phyloP scores from a whole-genome alignment of 257 asterid species.

The Scutellaria baicalensis region DNA sequence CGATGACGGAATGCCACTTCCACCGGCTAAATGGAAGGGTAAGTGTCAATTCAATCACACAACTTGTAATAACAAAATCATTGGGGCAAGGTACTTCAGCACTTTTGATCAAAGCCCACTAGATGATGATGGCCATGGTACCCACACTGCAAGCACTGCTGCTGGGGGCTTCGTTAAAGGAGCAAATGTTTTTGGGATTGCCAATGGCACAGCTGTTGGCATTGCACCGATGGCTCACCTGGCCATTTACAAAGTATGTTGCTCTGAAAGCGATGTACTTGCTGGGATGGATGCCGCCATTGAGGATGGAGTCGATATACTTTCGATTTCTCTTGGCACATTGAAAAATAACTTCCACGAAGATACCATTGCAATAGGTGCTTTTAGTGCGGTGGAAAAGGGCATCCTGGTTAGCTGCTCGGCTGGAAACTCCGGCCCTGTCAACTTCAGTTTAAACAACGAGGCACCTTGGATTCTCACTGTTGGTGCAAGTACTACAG shows the following conservation, averaged over 20 bases:
- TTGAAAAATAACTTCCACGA: background rate
- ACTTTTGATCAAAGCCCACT: background rate
- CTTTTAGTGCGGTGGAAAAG: conserved; percentile 22
- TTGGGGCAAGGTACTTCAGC: conserved; percentile 29
- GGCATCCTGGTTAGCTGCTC: conserved; percentile 24
- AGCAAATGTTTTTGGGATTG: conserved; percentile 32
- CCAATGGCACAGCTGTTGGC: conserved; percentile 46
- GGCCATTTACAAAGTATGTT: conserved; percentile 38
- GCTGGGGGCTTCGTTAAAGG: conserved; percentile 37
- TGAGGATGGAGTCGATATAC: conserved; percentile 37
- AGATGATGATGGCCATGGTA: conserved; percentile 30
- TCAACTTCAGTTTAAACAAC: background rate
- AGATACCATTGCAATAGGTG: conserved; percentile 10
- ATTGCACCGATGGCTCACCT: conserved; percentile 47
- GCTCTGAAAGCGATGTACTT: conserved; percentile 16
- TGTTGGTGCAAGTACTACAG: conserved; percentile 27
- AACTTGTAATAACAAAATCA: conserved; percentile 33
- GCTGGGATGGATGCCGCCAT: conserved; percentile 45
- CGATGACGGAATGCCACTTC: conserved; percentile 12
- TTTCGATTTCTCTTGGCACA: conserved; percentile 18
- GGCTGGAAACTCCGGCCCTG: conserved; percentile 23
- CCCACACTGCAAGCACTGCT: conserved; percentile 51
- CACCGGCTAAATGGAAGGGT: conserved; percentile 16
- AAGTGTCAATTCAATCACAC: conserved; percentile 28
- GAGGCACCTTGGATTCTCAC: conserved; percentile 35